Percentiles rank a stretch among this genome's conserved stretches.
phyloP scores from a whole-genome alignment of 1,139 yeast genomes.

The Candida pseudoviswanathii region DNA sequence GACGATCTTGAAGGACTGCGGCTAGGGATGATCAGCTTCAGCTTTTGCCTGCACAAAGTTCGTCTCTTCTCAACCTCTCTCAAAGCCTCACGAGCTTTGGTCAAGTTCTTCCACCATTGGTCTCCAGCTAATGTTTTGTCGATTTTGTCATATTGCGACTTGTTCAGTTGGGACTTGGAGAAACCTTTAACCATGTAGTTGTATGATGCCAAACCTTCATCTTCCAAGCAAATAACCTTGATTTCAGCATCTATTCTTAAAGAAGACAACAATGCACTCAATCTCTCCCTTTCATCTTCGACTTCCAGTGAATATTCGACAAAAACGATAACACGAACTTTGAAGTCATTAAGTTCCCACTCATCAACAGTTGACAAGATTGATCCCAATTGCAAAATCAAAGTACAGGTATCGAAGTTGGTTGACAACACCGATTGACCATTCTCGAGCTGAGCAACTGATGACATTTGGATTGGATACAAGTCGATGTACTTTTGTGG shows the following conservation, averaged over 20 bases:
- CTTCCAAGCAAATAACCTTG: slow-evolving; percentile 66
- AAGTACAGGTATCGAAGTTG: slow-evolving; percentile 91
- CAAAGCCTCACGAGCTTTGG: slow-evolving; percentile 53
- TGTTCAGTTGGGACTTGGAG: slow-evolving; percentile 29
- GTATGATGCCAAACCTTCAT: slow-evolving; percentile 63
- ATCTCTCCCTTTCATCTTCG: slow-evolving; percentile 64
- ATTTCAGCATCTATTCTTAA: slow-evolving; percentile 82
- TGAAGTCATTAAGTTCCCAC: slow-evolving; percentile 75
- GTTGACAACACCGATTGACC: slow-evolving; percentile 78
- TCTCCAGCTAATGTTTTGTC: slow-evolving; percentile 37
- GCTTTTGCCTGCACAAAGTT: slow-evolving; percentile 18
- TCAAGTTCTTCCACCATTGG: slow-evolving; percentile 70
- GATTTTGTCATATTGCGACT: slow-evolving; percentile 31
- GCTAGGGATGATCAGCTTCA: slow-evolving; percentile 6
- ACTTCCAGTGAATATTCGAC: slow-evolving; percentile 78
- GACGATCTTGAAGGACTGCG: slow-evolving; percentile 12
- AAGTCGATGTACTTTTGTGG: slow-evolving; percentile 68
- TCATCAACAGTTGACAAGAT: slow-evolving; percentile 89
- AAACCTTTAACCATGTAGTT: slow-evolving; percentile 77
- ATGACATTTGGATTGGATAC: slow-evolving; percentile 96
- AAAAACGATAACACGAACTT: slow-evolving; percentile 79
- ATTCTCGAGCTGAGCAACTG: slow-evolving; percentile 63
- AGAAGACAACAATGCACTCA: slow-evolving; percentile 64
- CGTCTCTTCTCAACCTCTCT: slow-evolving; percentile 36
- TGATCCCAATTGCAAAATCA: slow-evolving; percentile 90